A percentile compares a stretch with the other conserved stretches of the same genome.
These are phyloP conservation scores for Ensete glaucum DNA, from an alignment of 176 grass and related monocot genomes.

Conservation along the genomic window DNA sequence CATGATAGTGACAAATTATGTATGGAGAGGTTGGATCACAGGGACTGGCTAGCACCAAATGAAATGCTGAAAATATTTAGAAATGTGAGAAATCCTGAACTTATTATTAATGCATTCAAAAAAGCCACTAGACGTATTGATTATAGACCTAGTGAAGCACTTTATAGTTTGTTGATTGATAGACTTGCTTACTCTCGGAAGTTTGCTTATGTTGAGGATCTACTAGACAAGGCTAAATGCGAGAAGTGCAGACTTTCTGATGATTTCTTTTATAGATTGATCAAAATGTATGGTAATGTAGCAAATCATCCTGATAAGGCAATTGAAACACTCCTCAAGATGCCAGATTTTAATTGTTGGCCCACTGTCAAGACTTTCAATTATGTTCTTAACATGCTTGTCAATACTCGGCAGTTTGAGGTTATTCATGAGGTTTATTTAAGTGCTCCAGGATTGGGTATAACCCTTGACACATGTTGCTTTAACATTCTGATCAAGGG, in stretches of 20 bases:
- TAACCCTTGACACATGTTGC: slow-evolving; percentile 61
- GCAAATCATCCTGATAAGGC: slow-evolving; percentile 60
- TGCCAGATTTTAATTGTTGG: slow-evolving; percentile 56
- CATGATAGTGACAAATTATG: slow-evolving; percentile 37
- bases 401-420: slow-evolving; percentile 63
- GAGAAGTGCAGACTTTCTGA: slow-evolving; percentile 61
- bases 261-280: slow-evolving; percentile 61
- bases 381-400: slow-evolving; percentile 83
- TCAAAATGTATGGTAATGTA: slow-evolving; percentile 92
- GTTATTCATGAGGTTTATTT: slow-evolving; percentile 64
- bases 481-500: slow-evolving; percentile 87
- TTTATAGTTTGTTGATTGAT: slow-evolving; percentile 68
- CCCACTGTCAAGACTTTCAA: slow-evolving; percentile 77
- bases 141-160: slow-evolving; percentile 61
- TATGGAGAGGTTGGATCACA: slow-evolving; percentile 60
- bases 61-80: slow-evolving; percentile 73
- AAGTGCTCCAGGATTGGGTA: slow-evolving; percentile 41
- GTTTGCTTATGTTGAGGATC: slow-evolving; percentile 58
- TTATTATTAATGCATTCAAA: slow-evolving; percentile 39
- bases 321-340: slow-evolving; percentile 41
- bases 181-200: slow-evolving; percentile 44
- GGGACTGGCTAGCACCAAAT: slow-evolving; percentile 86
- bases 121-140: slow-evolving; percentile 42
- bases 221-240: slow-evolving; percentile 40
- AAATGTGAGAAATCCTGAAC: slow-evolving; percentile 37